phyloP scores from a whole-genome alignment of 768 basidiomycete genomes.

The Royoungia palumana region DNA sequence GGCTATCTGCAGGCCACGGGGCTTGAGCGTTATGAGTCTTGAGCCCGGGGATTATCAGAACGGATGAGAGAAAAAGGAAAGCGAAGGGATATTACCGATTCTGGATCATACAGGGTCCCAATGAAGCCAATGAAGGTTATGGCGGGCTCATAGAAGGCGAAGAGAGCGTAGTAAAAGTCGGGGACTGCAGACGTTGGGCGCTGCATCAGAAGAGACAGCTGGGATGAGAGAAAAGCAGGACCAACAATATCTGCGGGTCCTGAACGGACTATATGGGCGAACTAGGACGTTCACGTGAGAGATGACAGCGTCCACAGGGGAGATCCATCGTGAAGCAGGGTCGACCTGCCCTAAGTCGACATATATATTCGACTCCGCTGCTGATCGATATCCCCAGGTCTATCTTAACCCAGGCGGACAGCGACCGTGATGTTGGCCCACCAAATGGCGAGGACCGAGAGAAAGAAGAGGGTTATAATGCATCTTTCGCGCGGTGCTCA shows the following conservation, averaged over 20 bases:
- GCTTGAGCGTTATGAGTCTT: constrained; percentile 79
- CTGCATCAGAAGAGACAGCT: constrained; percentile 33
- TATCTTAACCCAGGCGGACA: constrained; percentile 68
- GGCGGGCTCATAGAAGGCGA: constrained; percentile 72
- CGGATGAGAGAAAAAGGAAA: neutral
- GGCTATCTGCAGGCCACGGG: constrained; percentile 54
- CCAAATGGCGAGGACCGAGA: constrained; percentile 86
- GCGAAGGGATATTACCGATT: constrained; percentile 42
- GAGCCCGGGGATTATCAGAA: constrained; percentile 43
- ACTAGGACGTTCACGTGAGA: constrained; percentile 8
- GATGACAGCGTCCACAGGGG: no score
- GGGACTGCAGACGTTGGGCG: constrained; percentile 60
- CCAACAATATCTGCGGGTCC: no score
- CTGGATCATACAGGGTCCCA: constrained; percentile 63
- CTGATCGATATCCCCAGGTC: constrained; percentile 35
- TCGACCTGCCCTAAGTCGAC: constrained; percentile 29
- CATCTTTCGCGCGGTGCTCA: constrained; percentile 29
- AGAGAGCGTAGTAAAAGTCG: constrained; percentile 67
- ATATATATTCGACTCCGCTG: neutral
- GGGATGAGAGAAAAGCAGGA: neutral
- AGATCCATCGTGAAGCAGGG: no score
- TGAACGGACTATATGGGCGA: neutral
- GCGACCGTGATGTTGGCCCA: constrained; percentile 42
- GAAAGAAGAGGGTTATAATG: constrained; percentile 70
- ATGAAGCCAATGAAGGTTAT: constrained; percentile 62